These are phyloP conservation scores for Acanthamoeba lenticulata DNA, from an alignment of 208 protist genomes.

Conservation along the genomic window DNA sequence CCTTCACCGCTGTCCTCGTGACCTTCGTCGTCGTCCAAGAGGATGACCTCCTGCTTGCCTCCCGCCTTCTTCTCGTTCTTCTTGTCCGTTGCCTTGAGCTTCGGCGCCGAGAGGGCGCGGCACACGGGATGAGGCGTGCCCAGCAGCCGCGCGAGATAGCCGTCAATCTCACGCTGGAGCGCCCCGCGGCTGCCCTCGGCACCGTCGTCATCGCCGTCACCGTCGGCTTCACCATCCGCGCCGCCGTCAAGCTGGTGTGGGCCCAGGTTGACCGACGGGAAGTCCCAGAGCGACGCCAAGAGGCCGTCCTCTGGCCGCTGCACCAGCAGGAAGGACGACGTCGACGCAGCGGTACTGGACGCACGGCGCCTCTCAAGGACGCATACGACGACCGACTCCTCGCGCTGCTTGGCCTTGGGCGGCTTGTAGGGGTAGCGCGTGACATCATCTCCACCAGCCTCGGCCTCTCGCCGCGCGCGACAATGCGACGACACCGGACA, in stretches of 20 bases:
- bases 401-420: constrained; percentile 71
- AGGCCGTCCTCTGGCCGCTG: constrained; percentile 72
- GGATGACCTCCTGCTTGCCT: too few relatives aligned
- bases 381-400: constrained; percentile 60
- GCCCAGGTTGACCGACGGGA: constrained; percentile 57
- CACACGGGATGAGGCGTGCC: neutral
- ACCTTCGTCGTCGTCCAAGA: too few relatives aligned
- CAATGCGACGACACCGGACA: constrained; percentile 72
- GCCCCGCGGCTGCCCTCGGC: neutral
- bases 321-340: constrained; percentile 55
- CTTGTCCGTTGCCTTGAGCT: too few relatives aligned
- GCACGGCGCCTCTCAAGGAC: neutral
- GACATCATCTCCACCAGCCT: too few relatives aligned
- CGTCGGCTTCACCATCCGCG: too few relatives aligned
- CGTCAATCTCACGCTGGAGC: neutral
- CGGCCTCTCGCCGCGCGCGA: too few relatives aligned
- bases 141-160: neutral
- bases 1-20: too few relatives aligned
- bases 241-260: neutral
- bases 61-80: too few relatives aligned
- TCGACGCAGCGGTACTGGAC: neutral
- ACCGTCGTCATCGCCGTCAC: neutral
- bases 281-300: constrained; percentile 76
- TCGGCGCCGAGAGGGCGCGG: too few relatives aligned
- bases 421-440: constrained; percentile 75